phyloP scores from a whole-genome alignment of 176 grass and related monocot genomes.

The Themeda triandra region DNA sequence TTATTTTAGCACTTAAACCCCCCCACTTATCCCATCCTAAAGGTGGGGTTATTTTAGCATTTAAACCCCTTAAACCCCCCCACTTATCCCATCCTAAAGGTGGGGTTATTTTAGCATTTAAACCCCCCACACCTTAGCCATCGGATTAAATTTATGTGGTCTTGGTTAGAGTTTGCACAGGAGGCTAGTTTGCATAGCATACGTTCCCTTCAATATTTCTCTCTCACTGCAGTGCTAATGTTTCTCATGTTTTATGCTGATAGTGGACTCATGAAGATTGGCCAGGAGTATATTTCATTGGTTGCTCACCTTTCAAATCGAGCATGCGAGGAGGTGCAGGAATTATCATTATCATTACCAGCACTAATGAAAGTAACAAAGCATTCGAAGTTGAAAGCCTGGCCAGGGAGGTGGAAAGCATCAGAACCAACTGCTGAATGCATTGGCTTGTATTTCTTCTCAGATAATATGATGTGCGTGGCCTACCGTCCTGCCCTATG shows the following conservation, averaged over 20 bases:
- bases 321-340: slow-evolving; percentile 52
- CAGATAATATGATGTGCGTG: slow-evolving; percentile 44
- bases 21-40: no score
- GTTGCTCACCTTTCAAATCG: slow-evolving; percentile 53
- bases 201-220: not conserved
- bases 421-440: slow-evolving; percentile 41
- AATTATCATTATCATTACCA: slow-evolving; percentile 46
- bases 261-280: slow-evolving; percentile 70
- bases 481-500: not conserved
- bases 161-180: no score
- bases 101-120: no score
- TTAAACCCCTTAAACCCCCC: no score
- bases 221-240: not conserved
- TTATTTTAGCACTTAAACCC: no score
- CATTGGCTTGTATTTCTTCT: slow-evolving; percentile 80
- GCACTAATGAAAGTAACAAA: slow-evolving; percentile 34
- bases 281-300: slow-evolving; percentile 45
- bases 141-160: no score
- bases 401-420: slow-evolving; percentile 49
- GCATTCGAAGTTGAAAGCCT: slow-evolving; percentile 45
- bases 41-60: no score
- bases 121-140: no score
- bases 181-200: no score
- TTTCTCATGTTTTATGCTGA: slow-evolving; percentile 22
- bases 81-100: no score